A percentile compares a stretch with the other conserved stretches of the same genome.
Conservation (phyloP, 495 filamentous ascomycete species). For the Penicillium atrosanguineum region DNA sequence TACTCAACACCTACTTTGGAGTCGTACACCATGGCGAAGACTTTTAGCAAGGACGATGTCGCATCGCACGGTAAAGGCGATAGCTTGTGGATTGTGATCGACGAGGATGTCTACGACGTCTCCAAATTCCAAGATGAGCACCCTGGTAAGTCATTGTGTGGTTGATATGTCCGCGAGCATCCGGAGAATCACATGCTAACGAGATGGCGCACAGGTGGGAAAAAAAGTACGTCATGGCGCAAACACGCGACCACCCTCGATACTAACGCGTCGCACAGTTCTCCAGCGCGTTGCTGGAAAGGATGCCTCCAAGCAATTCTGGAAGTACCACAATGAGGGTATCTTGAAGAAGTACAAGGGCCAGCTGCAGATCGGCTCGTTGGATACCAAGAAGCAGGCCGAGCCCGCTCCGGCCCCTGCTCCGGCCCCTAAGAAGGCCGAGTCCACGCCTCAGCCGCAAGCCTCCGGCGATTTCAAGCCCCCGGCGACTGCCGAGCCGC, state of each 20-base stretch:
- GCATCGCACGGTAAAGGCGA: slow-evolving; percentile 85
- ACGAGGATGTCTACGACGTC: slow-evolving; percentile 95
- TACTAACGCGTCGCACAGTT: slow-evolving; percentile 49
- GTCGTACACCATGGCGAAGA: slow-evolving; percentile 71
- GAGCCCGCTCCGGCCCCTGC: slow-evolving; percentile 53
- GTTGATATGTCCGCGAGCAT: background rate
- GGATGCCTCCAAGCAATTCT: slow-evolving; percentile 97
- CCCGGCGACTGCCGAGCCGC: slow-evolving; percentile 54
- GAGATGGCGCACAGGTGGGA: slow-evolving; percentile 61
- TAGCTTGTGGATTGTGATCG: slow-evolving; percentile 85
- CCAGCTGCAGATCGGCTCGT: slow-evolving; percentile 82
- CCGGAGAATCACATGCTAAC: slow-evolving; percentile 10
- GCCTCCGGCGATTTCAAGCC: slow-evolving; percentile 34
- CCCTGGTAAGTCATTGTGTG: slow-evolving; percentile 56
- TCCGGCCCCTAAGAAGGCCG: slow-evolving; percentile 48
- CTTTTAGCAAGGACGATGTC: slow-evolving; percentile 79
- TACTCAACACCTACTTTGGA: background rate
- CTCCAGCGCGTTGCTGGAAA: slow-evolving; percentile 91
- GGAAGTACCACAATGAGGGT: slow-evolving; percentile 97
- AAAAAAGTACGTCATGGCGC: slow-evolving; percentile 70
- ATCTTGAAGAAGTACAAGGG: slow-evolving; percentile 95
- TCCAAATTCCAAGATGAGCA: slow-evolving; percentile 94
- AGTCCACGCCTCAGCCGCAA: slow-evolving; percentile 44
- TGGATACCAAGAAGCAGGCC: slow-evolving; percentile 76
- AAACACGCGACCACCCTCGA: background rate